Conservation (phyloP, 108 stramenopile species). For the Conticribra guillardii region DNA sequence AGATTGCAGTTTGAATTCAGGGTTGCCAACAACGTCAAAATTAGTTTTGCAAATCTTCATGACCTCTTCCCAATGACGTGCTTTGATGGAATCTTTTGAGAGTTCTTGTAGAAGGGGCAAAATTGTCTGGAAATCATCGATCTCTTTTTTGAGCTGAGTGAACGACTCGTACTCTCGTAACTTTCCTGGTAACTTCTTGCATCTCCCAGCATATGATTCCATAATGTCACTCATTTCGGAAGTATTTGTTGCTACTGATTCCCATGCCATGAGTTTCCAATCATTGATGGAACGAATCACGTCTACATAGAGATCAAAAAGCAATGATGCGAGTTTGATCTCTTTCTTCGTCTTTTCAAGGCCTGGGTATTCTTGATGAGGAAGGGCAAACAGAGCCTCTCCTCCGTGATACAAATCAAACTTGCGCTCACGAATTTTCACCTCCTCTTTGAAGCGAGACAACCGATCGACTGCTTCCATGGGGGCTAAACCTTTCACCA, state of each 20-base stretch:
- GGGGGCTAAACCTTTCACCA: conserved; percentile 80
- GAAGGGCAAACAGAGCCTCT: conserved; percentile 89
- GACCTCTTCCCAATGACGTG: conserved; percentile 91
- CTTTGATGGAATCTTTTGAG: conserved; percentile 84
- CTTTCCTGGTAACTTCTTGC: conserved; percentile 87
- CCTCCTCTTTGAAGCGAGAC: conserved; percentile 86
- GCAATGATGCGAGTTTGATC: conserved; percentile 80
- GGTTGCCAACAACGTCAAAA: conserved; percentile 72
- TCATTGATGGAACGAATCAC: conserved; percentile 84
- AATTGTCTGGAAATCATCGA: conserved; percentile 87
- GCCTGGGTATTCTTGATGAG: conserved; percentile 82
- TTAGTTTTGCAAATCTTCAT: conserved; percentile 62
- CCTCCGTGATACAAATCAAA: conserved; percentile 83
- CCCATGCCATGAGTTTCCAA: conserved; percentile 86
- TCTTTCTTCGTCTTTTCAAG: conserved; percentile 85
- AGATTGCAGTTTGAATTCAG: conserved; percentile 79
- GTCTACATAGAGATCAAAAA: conserved; percentile 88
- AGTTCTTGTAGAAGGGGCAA: conserved; percentile 86
- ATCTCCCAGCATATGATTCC: conserved; percentile 75
- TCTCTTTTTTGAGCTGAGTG: conserved; percentile 73
- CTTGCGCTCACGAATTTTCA: conserved; percentile 85
- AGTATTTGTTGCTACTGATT: conserved; percentile 65
- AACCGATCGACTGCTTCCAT: conserved; percentile 91
- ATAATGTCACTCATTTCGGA: conserved; percentile 81
- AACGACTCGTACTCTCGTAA: conserved; percentile 89